Evolutionary conservation across 2,329 filamentous ascomycete species (phyloP), one percentile per base, ranked within the genome.

Genomic region (Hypocreales sp.): DNA sequence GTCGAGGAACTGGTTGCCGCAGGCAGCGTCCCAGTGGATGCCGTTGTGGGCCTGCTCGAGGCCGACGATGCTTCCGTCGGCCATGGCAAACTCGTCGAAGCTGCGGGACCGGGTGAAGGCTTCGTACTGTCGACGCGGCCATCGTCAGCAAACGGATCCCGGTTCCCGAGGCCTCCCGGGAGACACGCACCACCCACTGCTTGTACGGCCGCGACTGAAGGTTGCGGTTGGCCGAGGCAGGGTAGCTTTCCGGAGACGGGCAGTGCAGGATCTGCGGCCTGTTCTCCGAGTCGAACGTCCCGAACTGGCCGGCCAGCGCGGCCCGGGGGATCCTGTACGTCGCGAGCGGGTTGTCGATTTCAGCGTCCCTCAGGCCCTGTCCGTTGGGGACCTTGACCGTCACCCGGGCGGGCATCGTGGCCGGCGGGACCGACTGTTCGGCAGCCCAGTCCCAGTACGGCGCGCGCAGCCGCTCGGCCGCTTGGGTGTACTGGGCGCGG

Each of bases 371-470:
- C 13, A 54, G 26, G 11, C 32, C 34, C 20, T 39, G 35, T 27
- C 53, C 53, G 14, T 47, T 41, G 4, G 62, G 56, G 12, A 60
- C 47, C n/a, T 51, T 53, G 31, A 66, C 44, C 5, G 31, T 49
- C 26, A 58, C 40, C 8, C 43, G 54, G 22, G 44, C 36, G 15
- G 43, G 39, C 2, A 44, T 42, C 3, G 47, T 55, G n/a, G 54
- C 51, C 0, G 40, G 35, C 4, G 67, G 65, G 4, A 71, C 49
- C n/a, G 36, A 33, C 4, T 51, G 35, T 19, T 58, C 41, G 3
- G 36, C 32, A 3, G 54, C 63, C 65, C 64, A 71, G 44, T 70
- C 65, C 66, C 65, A 70, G 44, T 52, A 68, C 3, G 65, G 63
- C 9, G 56, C 42, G 18, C 64, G 56, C 15, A 69, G 51, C 0